These are phyloP conservation scores for Cicer judaicum DNA, from an alignment of 306 rosid species.

Conservation along the genomic window DNA sequence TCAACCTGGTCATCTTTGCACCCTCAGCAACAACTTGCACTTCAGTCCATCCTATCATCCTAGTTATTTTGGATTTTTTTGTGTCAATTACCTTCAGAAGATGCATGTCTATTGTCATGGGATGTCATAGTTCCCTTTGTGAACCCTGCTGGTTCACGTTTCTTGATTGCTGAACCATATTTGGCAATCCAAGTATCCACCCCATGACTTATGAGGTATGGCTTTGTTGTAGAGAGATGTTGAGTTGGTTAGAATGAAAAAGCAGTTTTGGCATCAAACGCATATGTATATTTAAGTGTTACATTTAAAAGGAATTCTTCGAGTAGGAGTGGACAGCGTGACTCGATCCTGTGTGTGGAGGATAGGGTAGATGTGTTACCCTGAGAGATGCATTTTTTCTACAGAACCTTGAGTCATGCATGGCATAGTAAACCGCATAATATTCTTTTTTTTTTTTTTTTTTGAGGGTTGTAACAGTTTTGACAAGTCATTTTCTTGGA, in stretches of 20 bases:
- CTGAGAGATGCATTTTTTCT: slow-evolving; percentile 17
- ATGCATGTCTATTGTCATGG: slow-evolving; percentile 26
- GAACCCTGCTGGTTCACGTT: slow-evolving; percentile 50
- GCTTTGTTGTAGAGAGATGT: slow-evolving; percentile 38
- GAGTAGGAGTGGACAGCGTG: slow-evolving; percentile 18
- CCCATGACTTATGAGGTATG: slow-evolving; percentile 39
- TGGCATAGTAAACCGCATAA: slow-evolving; percentile 38
- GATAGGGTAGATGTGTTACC: slow-evolving; percentile 45
- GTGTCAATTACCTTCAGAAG: slow-evolving; percentile 37
- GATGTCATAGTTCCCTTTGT: slow-evolving; percentile 42
- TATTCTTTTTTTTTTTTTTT: slow-evolving; percentile 36
- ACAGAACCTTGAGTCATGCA: slow-evolving; percentile 26
- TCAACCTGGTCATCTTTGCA: slow-evolving; percentile 97
- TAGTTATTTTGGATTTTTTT: slow-evolving; percentile 48
- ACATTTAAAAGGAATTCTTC: not conserved
- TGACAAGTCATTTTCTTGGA: slow-evolving; percentile 44
- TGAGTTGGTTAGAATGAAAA: slow-evolving; percentile 42
- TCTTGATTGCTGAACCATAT: slow-evolving; percentile 47
- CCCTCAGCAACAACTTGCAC: slow-evolving; percentile 96
- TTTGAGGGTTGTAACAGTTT: slow-evolving; percentile 45
- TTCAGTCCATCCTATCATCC: slow-evolving; percentile 82
- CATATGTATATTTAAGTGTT: slow-evolving; percentile 38
- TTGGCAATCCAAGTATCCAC: slow-evolving; percentile 29
- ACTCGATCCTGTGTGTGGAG: slow-evolving; percentile 42
- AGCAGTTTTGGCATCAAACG: slow-evolving; percentile 52